Base-by-base conservation (phyloP, 768 basidiomycete species). In the Clitopilus hobsonii region DNA sequence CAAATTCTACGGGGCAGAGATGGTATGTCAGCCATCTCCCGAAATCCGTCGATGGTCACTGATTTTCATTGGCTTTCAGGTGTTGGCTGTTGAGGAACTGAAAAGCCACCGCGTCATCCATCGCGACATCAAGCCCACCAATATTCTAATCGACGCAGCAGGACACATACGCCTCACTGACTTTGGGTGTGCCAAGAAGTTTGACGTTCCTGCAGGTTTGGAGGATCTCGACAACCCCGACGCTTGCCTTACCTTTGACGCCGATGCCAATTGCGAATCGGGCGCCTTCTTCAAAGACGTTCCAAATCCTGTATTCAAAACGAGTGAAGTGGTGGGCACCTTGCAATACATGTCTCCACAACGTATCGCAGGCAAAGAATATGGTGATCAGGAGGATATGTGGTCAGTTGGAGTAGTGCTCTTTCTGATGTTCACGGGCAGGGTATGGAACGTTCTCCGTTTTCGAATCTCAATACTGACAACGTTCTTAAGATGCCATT, bases 221-320 rank as follows among this genome's bases (percentile, higher is more conserved):
- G 30, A 50, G 84, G 84, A 89, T 18, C 80, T 94, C 24, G 94
- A 93, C 71, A 94, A 94, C 67, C 74, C 94, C 26, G 97, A 98
- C 71, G 98, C 98, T 96, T 90, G 91, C 0, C 93, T 96, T 69
- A 87, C 88, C 1, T 94, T 97, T 68, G 96, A 96, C 68, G 98
- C 97, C 16, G 98, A 98, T 72, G 98, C 90, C 91, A 64, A 60
- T 84, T 54, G n/a, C 27, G 20, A 54, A 36, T 13, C 38, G 54
- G 52, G 36, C 45, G 45, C 26, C 23, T 45, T 27, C 24, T 49
- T 48, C 52, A 36, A 30, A 28, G 22, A 57, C 56, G 56, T 48
- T 49, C 51, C 11, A 49, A 4, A 26, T 28, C 60, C 56, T 63
- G 56, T 54, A 54, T 54, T 27, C 54, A 50, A 36, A 59, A 91